Percentiles rank a stretch among this genome's conserved stretches.
These are phyloP conservation scores for Aureobasidium sp. DNA, from an alignment of 2,329 filamentous ascomycete genomes.

Conservation along the genomic window DNA sequence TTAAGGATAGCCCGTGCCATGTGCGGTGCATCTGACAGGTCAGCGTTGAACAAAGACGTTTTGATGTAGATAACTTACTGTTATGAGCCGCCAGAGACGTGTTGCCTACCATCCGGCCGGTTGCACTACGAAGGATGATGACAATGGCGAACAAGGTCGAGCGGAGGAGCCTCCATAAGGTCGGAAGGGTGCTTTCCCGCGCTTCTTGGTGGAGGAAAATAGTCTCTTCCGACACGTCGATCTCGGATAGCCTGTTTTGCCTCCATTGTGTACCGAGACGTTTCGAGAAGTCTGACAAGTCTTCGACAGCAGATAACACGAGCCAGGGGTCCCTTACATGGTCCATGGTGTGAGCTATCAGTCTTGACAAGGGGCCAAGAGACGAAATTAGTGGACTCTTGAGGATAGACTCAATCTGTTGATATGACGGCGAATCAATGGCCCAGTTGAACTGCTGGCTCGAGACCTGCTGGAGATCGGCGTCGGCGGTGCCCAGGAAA, in stretches of 20 bases:
- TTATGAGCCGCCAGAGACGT: constrained; percentile 15
- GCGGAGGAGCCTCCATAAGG: constrained; percentile 68
- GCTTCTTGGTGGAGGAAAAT: constrained; percentile 59
- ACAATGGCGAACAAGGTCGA: constrained; percentile 70
- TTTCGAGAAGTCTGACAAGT: constrained; percentile 59
- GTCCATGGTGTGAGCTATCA: constrained; percentile 59
- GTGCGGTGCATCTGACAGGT: constrained; percentile 48
- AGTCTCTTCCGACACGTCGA: constrained; percentile 62
- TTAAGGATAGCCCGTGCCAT: constrained; percentile 67
- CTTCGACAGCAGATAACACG: constrained; percentile 51
- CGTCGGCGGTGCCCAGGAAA: constrained; percentile 63
- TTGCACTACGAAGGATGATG: constrained; percentile 65
- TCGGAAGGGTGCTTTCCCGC: constrained; percentile 57
- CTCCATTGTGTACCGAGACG: constrained; percentile 67
- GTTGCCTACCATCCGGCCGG: constrained; percentile 52
- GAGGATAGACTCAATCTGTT: constrained; percentile 51
- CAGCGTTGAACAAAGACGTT: background rate
- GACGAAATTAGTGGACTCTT: constrained; percentile 56
- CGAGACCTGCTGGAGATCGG: constrained; percentile 55
- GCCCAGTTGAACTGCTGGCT: constrained; percentile 58
- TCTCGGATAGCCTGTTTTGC: constrained; percentile 62
- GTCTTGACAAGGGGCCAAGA: constrained; percentile 59
- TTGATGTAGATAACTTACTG: constrained; percentile 33
- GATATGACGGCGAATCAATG: constrained; percentile 51
- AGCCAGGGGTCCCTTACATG: constrained; percentile 46